A percentile compares a stretch with the other conserved stretches of the same genome.
These are phyloP conservation scores for Spinellus fusiger DNA, from an alignment of 192 early-diverging fungal genomes.

Conservation along the genomic window DNA sequence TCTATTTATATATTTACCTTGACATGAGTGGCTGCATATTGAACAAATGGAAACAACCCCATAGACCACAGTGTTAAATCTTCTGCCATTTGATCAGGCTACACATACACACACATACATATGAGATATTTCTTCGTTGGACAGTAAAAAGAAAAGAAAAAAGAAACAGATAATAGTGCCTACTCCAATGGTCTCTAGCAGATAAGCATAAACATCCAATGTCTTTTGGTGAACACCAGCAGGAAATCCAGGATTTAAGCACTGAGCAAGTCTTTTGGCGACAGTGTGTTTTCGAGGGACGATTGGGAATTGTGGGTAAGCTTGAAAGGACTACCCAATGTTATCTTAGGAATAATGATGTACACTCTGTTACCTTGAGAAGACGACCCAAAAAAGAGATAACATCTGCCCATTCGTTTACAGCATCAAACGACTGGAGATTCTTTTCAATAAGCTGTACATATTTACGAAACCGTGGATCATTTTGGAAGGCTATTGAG, in stretches of 20 bases:
- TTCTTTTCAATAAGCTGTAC: constrained; percentile 76
- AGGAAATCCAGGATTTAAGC: constrained; percentile 89
- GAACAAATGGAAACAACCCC: constrained; percentile 88
- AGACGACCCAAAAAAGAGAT: constrained; percentile 85
- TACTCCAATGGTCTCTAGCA: constrained; percentile 70
- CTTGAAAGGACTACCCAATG: constrained; percentile 63
- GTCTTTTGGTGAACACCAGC: constrained; percentile 95
- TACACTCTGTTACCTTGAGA: constrained; percentile 45
- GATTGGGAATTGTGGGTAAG: constrained; percentile 62
- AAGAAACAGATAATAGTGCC: constrained; percentile 18
- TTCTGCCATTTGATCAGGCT: constrained; percentile 65
- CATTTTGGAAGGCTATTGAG: constrained; percentile 34
- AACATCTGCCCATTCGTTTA: constrained; percentile 94
- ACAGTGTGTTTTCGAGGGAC: constrained; percentile 84
- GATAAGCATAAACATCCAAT: constrained; percentile 76
- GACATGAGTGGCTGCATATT: constrained; percentile 72
- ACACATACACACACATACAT: not conserved
- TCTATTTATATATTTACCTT: constrained; percentile 51
- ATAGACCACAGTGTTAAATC: constrained; percentile 84
- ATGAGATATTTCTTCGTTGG: too few relatives aligned
- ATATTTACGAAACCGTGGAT: constrained; percentile 82
- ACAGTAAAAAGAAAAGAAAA: constrained; percentile 1
- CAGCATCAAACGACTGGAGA: constrained; percentile 86
- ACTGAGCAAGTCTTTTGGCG: constrained; percentile 89
- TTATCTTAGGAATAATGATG: constrained; percentile 13